Evolutionary conservation across 2,329 filamentous ascomycete genomes (phyloP).

Genomic region (Sporothrix luriei): DNA sequence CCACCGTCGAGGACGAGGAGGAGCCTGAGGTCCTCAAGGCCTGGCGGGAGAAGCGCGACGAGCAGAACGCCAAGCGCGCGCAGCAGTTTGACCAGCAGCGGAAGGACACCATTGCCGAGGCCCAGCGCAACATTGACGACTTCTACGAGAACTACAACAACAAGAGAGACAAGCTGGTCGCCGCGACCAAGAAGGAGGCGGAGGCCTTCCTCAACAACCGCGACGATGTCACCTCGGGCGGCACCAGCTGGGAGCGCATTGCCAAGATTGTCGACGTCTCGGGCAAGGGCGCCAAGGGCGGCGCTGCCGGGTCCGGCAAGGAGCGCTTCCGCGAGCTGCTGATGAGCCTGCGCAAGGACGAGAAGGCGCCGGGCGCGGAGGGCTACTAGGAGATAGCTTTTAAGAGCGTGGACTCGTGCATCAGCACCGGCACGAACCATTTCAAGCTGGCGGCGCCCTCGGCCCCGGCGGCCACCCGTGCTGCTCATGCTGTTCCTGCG

Average conservation of each 20-base stretch:
- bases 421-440: slow-evolving; percentile 7
- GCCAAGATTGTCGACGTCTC: slow-evolving; percentile 96
- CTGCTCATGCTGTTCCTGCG: background rate
- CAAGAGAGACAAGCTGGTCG: slow-evolving; percentile 92
- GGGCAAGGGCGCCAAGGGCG: slow-evolving; percentile 85
- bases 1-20: slow-evolving; percentile 67
- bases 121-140: slow-evolving; percentile 93
- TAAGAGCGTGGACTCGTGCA: slow-evolving; percentile 26
- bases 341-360: slow-evolving; percentile 85
- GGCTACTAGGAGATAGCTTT: slow-evolving; percentile 54
- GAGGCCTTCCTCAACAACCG: slow-evolving; percentile 87
- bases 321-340: slow-evolving; percentile 93
- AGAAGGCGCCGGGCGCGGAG: slow-evolving; percentile 73
- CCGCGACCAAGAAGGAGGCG: slow-evolving; percentile 86
- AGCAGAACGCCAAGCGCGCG: slow-evolving; percentile 78
- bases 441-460: slow-evolving; percentile 25
- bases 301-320: slow-evolving; percentile 88
- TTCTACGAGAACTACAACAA: slow-evolving; percentile 99
- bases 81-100: slow-evolving; percentile 83
- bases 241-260: slow-evolving; percentile 98
- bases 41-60: slow-evolving; percentile 90
- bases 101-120: slow-evolving; percentile 81
- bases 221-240: slow-evolving; percentile 90
- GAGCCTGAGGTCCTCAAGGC: slow-evolving; percentile 86
- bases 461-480: background rate